Conservation (phyloP, 2,329 filamentous ascomycete genomes). For the Pseudogymnoascus pannorum region DNA sequence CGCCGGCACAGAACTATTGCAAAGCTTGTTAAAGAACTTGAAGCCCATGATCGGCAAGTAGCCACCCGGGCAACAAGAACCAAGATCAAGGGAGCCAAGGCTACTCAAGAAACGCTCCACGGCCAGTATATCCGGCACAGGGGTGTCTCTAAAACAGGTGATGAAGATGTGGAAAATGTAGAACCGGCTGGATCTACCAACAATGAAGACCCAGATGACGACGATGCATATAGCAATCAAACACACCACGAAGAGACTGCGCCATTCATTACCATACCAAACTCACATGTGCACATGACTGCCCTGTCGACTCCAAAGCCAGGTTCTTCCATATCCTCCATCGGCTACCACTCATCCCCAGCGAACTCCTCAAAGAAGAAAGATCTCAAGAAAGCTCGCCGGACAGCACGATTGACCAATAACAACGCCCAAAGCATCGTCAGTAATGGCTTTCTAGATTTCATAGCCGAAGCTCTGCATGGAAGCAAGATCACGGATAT, state of each 20-base stretch:
- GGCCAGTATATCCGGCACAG: not conserved
- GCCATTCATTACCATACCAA: not conserved
- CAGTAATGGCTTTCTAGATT: not conserved
- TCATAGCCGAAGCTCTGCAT: not conserved
- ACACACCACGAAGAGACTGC: not conserved
- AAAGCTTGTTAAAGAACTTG: constrained; percentile 21
- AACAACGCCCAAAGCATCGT: not conserved
- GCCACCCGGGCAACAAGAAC: not conserved
- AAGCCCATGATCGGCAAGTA: constrained; percentile 16
- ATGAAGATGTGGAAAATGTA: not conserved
- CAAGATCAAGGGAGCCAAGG: not conserved
- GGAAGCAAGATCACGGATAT: not conserved
- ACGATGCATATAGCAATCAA: not conserved
- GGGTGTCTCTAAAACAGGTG: not conserved
- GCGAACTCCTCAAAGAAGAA: not conserved
- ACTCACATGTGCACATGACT: not conserved
- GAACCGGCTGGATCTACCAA: not conserved
- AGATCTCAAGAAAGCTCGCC: not conserved
- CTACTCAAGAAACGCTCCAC: no score
- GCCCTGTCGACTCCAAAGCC: not conserved
- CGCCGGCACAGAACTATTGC: constrained; percentile 27
- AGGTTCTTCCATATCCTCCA: not conserved
- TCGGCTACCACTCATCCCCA: not conserved
- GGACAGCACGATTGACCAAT: not conserved
- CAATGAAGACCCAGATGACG: not conserved